These are phyloP conservation scores for Lentithecium fluviatile DNA, from an alignment of 495 filamentous ascomycete species.

Conservation along the genomic window DNA sequence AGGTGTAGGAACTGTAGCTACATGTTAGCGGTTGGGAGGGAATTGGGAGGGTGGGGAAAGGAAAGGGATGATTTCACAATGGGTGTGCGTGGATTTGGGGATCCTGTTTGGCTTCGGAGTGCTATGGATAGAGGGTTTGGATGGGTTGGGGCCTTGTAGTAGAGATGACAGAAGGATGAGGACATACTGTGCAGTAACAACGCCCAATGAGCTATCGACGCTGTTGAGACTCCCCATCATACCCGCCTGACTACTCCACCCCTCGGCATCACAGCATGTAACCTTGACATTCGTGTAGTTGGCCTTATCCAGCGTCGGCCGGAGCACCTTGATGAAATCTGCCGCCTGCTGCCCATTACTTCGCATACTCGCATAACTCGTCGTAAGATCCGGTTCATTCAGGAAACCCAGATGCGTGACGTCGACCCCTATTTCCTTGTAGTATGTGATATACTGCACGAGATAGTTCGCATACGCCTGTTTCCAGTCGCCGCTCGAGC, in stretches of 20 bases:
- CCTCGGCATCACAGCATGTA: conserved; percentile 32
- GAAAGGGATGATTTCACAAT: too few species aligned
- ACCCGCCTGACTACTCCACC: conserved; percentile 26
- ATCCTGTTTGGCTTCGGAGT: too few species aligned
- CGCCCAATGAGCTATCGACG: conserved; percentile 7
- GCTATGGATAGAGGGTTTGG: too few species aligned
- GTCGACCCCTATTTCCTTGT: conserved; percentile 21
- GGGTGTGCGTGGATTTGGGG: too few species aligned
- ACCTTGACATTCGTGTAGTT: conserved; percentile 12
- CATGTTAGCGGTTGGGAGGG: background rate
- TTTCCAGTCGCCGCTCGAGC: conserved; percentile 30
- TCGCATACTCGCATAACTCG: conserved; percentile 33
- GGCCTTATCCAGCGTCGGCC: conserved; percentile 29
- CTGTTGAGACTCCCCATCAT: conserved; percentile 10
- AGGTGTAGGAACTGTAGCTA: conserved; percentile 13
- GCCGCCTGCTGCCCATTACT: conserved; percentile 28
- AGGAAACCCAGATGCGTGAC: conserved; percentile 32
- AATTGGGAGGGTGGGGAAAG: background rate
- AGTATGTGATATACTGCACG: conserved; percentile 35
- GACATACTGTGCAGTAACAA: conserved; percentile 25
- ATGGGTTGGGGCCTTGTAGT: too few species aligned
- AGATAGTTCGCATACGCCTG: conserved; percentile 35
- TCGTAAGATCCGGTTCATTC: conserved; percentile 33
- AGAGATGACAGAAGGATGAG: too few species aligned
- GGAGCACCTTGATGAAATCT: conserved; percentile 33